Evolutionary conservation across 2,329 filamentous ascomycete genomes (phyloP).

Genomic region (Stemphylium vesicarium): DNA sequence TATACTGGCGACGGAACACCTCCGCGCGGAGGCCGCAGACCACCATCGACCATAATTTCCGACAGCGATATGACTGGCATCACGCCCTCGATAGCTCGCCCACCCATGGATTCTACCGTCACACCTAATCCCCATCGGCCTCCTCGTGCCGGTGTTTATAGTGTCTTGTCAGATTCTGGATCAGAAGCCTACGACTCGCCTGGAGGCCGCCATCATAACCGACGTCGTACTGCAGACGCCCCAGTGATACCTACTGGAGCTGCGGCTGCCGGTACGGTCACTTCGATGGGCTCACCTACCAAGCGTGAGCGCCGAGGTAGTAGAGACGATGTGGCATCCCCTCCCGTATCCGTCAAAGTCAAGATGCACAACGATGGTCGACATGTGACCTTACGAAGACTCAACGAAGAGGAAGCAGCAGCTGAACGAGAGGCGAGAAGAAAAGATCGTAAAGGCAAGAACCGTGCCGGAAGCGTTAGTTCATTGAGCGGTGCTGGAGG

Average conservation of each 20-base stretch:
- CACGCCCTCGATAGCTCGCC: conserved; percentile 53
- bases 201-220: conserved; percentile 43
- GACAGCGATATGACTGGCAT: conserved; percentile 52
- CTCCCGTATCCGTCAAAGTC: conserved; percentile 69
- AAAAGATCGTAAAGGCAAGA: conserved; percentile 52
- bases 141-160: conserved; percentile 41
- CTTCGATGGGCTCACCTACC: conserved; percentile 38
- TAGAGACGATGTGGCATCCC: conserved; percentile 57
- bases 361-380: conserved; percentile 70
- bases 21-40: conserved; percentile 37
- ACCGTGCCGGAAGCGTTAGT: conserved; percentile 50
- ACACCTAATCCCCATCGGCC: conserved; percentile 41
- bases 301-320: conserved; percentile 39
- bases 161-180: conserved; percentile 51
- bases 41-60: conserved; percentile 52
- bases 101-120: conserved; percentile 34
- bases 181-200: conserved; percentile 48
- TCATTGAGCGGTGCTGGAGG: conserved; percentile 45
- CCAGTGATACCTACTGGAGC: conserved; percentile 36
- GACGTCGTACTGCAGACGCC: conserved; percentile 36
- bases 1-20: conserved; percentile 71
- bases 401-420: conserved; percentile 68
- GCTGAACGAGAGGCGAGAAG: conserved; percentile 63
- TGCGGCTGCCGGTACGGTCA: conserved; percentile 34
- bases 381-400: conserved; percentile 66